Base-by-base conservation (phyloP, 1,284 basidiomycete genomes). In the Cryptococcus hybrid region DNA sequence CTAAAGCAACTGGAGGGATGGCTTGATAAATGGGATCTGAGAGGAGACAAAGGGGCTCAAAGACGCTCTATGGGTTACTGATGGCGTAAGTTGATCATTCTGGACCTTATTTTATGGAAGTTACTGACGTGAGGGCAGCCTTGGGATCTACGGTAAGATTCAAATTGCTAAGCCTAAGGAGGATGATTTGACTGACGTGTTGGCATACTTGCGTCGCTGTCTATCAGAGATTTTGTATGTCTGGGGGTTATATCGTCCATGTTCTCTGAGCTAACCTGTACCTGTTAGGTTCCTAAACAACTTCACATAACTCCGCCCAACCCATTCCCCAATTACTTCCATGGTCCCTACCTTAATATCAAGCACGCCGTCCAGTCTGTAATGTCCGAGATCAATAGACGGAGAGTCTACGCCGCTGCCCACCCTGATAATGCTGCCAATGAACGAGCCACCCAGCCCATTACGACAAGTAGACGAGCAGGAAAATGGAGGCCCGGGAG, bases 1-100 rank as follows among this genome's bases (percentile, higher is more conserved):
- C 78, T 93, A 50, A 76, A 80, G 11, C 74, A 78, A 51, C 85
- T 95, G 67, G 81, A 84, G 51, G 73, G 76, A 30, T 97, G 95
- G 79, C 77, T 96, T 49, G 79, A 67, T 7, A 68, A 67, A 18
- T 79, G 80, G 63, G 72, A 71, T 13, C 69, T 83, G 3, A 73
- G 79, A 7, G 69, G 71, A 42, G 64, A 59, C 30, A 70, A 70
- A 72, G 37, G 63, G 64, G n/a, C 51, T 76, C 34, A 73, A 71
- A 45, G 66, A 70, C 38, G 78, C 76, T 6, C 56, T 77, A 3
- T 83, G 82, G 82, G 78, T 81, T 13, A 83, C 81, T 0, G 82
- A 84, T 58, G 80, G 81, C 60, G 78, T 75, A 53, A 71, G 74
- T 60, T 7, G 38, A 46, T 39, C 36, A 42, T 40, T 53, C 18